Conservation (phyloP, 371 early-diverging fungal genomes). For the Rhizopus sp. region DNA sequence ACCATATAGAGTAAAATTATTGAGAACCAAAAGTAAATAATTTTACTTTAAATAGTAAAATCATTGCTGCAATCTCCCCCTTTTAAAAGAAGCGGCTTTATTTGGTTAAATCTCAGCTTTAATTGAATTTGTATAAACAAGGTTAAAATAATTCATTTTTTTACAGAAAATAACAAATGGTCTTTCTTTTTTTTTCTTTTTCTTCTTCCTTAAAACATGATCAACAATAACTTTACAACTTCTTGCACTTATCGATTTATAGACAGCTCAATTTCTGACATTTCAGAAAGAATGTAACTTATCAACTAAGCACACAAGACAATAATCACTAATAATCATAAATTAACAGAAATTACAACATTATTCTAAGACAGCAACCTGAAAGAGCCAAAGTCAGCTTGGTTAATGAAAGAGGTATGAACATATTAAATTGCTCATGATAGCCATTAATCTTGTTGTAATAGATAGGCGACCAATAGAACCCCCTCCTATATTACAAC, state of each 20-base stretch:
- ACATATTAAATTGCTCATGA: slow-evolving; percentile 1
- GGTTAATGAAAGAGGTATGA: slow-evolving; percentile 41
- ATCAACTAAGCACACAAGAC: slow-evolving; percentile 1
- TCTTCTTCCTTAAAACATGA: slow-evolving; percentile 5
- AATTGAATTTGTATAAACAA: not conserved
- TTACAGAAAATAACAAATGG: not conserved
- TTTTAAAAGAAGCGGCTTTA: not conserved
- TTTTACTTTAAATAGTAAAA: slow-evolving; percentile 26
- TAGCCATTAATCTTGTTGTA: not conserved
- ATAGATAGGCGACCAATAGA: slow-evolving; percentile 48
- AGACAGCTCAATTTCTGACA: slow-evolving; percentile 35
- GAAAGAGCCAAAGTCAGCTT: slow-evolving; percentile 24
- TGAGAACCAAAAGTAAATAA: slow-evolving; percentile 25
- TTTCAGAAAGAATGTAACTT: slow-evolving; percentile 35
- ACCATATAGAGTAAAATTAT: slow-evolving; percentile 19
- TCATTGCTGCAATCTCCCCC: slow-evolving; percentile 15
- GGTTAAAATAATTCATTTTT: slow-evolving; percentile 5
- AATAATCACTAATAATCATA: not conserved
- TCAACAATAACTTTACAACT: slow-evolving; percentile 5
- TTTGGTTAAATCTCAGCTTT: slow-evolving; percentile 8
- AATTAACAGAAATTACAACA: slow-evolving; percentile 2
- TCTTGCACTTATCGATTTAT: slow-evolving; percentile 49
- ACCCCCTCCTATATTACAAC: slow-evolving; percentile 50
- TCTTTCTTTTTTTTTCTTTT: slow-evolving; percentile 15
- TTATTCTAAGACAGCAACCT: slow-evolving; percentile 25